These are phyloP conservation scores for Acarospora socialis DNA, from an alignment of 2,329 filamentous ascomycete genomes.

Conservation along the genomic window DNA sequence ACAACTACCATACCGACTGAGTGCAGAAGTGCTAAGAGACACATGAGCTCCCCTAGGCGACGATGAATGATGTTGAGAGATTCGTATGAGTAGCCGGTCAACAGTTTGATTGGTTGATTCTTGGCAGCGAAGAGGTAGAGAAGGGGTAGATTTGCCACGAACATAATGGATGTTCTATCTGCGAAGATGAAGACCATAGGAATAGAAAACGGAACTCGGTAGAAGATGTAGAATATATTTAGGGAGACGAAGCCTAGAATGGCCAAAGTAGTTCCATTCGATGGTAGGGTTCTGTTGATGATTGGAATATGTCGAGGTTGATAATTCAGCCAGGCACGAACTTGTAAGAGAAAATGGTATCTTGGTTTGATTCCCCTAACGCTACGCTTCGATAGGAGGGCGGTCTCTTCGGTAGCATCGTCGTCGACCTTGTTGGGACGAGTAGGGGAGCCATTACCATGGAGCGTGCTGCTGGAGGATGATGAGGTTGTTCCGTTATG, in stretches of 20 bases:
- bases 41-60: slow-evolving; percentile 47
- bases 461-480: slow-evolving; percentile 7
- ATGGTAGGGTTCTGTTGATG: slow-evolving; percentile 41
- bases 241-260: slow-evolving; percentile 38
- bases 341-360: no score
- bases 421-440: no score
- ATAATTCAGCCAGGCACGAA: slow-evolving; percentile 35
- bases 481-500: slow-evolving; percentile 3
- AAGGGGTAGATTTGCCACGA: slow-evolving; percentile 35
- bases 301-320: slow-evolving; percentile 45
- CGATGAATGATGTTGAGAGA: slow-evolving; percentile 52
- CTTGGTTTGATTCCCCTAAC: no score
- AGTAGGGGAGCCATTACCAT: slow-evolving; percentile 4
- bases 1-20: slow-evolving; percentile 37
- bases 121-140: slow-evolving; percentile 52
- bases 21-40: slow-evolving; percentile 44
- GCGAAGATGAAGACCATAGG: slow-evolving; percentile 42
- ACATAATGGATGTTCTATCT: slow-evolving; percentile 41
- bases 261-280: slow-evolving; percentile 41
- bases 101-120: slow-evolving; percentile 45
- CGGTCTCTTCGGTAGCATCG: no score
- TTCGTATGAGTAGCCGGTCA: slow-evolving; percentile 53
- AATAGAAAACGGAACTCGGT: slow-evolving; percentile 33
- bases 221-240: slow-evolving; percentile 46
- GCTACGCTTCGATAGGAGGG: no score